A percentile compares a stretch with the other conserved stretches of the same genome.
Evolutionary conservation across 768 basidiomycete genomes (phyloP).

Genomic region (Pisolithus sp.): DNA sequence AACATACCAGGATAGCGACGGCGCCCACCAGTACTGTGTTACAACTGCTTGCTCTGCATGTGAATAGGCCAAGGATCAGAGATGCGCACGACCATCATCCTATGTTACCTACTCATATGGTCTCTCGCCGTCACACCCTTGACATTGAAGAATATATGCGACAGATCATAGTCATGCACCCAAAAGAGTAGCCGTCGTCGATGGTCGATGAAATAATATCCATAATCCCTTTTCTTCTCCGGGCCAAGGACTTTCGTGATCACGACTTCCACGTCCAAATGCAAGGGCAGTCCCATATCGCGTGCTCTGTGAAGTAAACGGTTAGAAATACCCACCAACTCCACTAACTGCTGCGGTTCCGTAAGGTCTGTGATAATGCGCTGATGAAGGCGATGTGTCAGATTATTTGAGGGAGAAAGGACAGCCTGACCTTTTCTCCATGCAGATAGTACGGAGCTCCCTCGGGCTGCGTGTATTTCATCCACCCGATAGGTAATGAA

Average conservation of each 20-base stretch:
- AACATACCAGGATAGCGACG: not conserved
- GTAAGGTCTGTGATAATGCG: constrained; percentile 1
- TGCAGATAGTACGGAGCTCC: constrained; percentile 50
- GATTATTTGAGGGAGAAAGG: not conserved
- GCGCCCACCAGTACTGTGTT: constrained; percentile 18
- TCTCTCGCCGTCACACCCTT: constrained; percentile 32
- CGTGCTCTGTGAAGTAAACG: not conserved
- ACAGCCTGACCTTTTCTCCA: constrained; percentile 28
- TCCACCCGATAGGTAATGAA: not conserved
- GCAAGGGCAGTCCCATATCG: not conserved
- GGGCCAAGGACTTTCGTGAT: not conserved
- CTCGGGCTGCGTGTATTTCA: constrained; percentile 38
- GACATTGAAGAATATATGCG: constrained; percentile 28
- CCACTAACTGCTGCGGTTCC: not conserved
- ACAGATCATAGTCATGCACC: constrained; percentile 34
- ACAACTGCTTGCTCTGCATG: constrained; percentile 14
- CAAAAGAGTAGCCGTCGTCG: constrained; percentile 39
- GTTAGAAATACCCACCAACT: not conserved
- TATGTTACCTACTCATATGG: constrained; percentile 33
- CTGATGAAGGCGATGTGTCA: not conserved
- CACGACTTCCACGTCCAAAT: constrained; percentile 3
- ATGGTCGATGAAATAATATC: constrained; percentile 45
- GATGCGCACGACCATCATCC: not conserved
- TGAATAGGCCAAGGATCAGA: not conserved
- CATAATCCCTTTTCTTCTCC: not conserved